phyloP scores from a whole-genome alignment of 2,329 filamentous ascomycete species.

The Cercospora brassicicola region DNA sequence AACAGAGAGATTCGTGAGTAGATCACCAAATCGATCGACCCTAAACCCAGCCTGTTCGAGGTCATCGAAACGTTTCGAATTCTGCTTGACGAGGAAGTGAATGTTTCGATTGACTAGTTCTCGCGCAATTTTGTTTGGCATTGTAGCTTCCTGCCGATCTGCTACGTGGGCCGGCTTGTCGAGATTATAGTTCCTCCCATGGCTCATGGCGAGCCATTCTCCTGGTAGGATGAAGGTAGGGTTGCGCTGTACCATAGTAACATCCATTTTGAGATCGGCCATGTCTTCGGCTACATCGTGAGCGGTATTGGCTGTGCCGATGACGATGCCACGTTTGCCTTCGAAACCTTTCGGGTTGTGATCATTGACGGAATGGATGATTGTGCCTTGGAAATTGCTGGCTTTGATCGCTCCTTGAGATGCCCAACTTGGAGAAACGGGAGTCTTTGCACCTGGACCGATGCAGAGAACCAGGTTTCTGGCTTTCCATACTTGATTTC shows the following conservation, averaged over 20 bases:
- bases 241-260: conserved; percentile 51
- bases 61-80: conserved; percentile 44
- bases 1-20: conserved; percentile 44
- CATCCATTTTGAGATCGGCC: conserved; percentile 43
- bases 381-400: conserved; percentile 41
- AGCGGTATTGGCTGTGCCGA: conserved; percentile 52
- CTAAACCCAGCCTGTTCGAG: conserved; percentile 47
- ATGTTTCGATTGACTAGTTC: conserved; percentile 37
- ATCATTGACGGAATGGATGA: conserved; percentile 42
- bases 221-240: conserved; percentile 45
- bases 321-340: conserved; percentile 48
- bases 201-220: conserved; percentile 27
- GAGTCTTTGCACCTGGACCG: conserved; percentile 36
- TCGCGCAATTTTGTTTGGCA: conserved; percentile 36
- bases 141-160: conserved; percentile 30
- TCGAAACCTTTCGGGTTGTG: conserved; percentile 38
- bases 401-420: conserved; percentile 39
- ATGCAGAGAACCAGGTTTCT: conserved; percentile 40
- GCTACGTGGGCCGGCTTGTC: conserved; percentile 21
- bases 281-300: conserved; percentile 54
- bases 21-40: conserved; percentile 42
- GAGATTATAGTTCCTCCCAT: conserved; percentile 26
- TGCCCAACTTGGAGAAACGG: conserved; percentile 28
- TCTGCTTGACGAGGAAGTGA: conserved; percentile 34
- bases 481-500: conserved; percentile 16